phyloP scores from a whole-genome alignment of 2,329 filamentous ascomycete species.

The Thelonectria rubi region DNA sequence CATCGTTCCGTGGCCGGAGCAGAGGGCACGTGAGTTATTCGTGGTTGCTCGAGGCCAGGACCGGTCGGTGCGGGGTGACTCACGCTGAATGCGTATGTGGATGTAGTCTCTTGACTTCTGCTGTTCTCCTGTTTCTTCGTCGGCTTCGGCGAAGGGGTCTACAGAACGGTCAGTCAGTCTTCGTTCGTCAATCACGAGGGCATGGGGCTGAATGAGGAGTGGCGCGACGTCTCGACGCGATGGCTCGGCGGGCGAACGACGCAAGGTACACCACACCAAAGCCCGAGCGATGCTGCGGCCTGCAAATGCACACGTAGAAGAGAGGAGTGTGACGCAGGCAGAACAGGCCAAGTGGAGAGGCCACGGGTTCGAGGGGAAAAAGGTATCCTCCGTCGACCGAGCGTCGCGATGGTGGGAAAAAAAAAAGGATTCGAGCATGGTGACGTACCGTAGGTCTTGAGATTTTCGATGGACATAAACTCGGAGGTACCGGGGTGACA shows the following conservation, averaged over 20 bases:
- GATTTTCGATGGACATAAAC: constrained; percentile 99
- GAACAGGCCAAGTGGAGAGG: not conserved
- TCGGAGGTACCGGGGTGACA: constrained; percentile 72
- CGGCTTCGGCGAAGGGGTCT: constrained; percentile 99
- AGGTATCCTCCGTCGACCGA: not conserved
- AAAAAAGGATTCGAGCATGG: not conserved
- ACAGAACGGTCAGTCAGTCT: constrained; percentile 30
- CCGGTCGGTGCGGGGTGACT: constrained; percentile 45
- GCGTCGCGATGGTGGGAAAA: not conserved
- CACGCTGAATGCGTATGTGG: constrained; percentile 99
- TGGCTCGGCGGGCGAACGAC: constrained; percentile 35
- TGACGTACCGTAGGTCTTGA: constrained; percentile 89
- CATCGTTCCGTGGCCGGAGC: constrained; percentile 1
- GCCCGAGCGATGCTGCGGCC: constrained; percentile 7
- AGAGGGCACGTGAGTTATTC: constrained; percentile 28
- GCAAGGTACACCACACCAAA: constrained; percentile 38
- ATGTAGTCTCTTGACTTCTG: constrained; percentile 98
- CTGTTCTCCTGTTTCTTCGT: constrained; percentile 97
- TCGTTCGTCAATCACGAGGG: constrained; percentile 5
- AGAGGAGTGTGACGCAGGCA: constrained; percentile 6
- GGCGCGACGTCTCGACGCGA: constrained; percentile 29
- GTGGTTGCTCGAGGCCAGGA: not conserved
- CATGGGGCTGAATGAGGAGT: constrained; percentile 17
- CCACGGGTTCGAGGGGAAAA: not conserved
- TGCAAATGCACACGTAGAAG: not conserved